Conservation (phyloP, 306 rosid species). For the Potentilla sterilis region DNA sequence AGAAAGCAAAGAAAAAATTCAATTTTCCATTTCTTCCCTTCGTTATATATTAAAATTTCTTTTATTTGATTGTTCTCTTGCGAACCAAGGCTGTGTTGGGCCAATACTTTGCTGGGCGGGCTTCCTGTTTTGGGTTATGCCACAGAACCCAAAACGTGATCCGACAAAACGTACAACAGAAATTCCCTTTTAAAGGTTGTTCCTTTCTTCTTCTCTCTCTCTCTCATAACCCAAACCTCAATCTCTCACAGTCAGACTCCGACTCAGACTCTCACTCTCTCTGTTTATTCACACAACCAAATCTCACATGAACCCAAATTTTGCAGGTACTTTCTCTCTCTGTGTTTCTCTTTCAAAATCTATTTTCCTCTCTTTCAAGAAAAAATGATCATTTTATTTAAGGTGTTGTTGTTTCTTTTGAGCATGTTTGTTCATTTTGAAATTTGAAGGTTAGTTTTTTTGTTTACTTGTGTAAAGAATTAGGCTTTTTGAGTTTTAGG, state of each 20-base stretch:
- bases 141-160: too few species aligned
- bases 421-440: background rate
- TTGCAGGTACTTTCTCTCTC: background rate
- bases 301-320: background rate
- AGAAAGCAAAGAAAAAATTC: too few species aligned
- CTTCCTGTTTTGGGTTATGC: too few species aligned
- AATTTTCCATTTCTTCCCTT: too few species aligned
- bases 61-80: too few species aligned
- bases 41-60: too few species aligned
- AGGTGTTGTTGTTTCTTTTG: background rate
- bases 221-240: background rate
- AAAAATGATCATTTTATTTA: background rate
- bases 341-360: background rate
- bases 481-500: background rate
- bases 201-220: background rate
- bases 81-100: too few species aligned
- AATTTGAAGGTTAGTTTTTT: background rate
- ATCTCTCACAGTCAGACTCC: background rate
- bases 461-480: background rate
- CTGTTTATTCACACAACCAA: background rate
- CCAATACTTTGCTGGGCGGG: too few species aligned
- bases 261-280: background rate
- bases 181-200: background rate
- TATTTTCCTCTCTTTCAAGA: background rate
- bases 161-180: background rate